phyloP scores from a whole-genome alignment of 225 moss, liverwort and hornwort genomes.

The Neckera pumila region DNA sequence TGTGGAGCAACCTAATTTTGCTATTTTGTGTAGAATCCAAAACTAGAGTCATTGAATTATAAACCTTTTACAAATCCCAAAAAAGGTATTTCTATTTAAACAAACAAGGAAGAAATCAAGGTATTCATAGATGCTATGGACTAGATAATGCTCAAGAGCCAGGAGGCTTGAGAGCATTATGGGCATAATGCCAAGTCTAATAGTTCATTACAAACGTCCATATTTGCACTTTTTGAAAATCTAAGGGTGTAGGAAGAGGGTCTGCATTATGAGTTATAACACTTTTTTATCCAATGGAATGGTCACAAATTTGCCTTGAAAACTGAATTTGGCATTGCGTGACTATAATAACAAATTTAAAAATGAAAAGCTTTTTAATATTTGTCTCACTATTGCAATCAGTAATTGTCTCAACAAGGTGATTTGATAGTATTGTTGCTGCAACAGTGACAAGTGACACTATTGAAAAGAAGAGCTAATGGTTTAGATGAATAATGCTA shows the following conservation, averaged over 20 bases:
- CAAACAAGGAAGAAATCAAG: not conserved
- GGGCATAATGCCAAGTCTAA: not conserved
- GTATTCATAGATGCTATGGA: not conserved
- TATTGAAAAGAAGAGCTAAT: not conserved
- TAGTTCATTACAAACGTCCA: not conserved
- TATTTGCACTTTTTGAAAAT: too few species aligned
- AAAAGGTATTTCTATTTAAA: not conserved
- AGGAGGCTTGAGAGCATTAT: not conserved
- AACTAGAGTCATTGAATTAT: not conserved
- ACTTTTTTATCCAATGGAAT: not conserved
- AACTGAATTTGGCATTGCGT: not conserved
- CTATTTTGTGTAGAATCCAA: accelerated
- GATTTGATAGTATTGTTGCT: not conserved
- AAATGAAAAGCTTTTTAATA: not conserved
- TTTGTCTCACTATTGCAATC: not conserved
- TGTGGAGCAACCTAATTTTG: too few species aligned
- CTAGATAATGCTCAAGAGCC: not conserved
- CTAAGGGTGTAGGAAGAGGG: accelerated
- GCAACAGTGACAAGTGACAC: not conserved
- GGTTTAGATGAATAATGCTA: not conserved
- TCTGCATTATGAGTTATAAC: not conserved
- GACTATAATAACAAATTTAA: not conserved
- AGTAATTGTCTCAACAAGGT: not conserved
- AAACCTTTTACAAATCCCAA: not conserved
- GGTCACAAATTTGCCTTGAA: not conserved